Base-by-base conservation (phyloP, 2,329 filamentous ascomycete genomes). In the Aspergillus sp. region DNA sequence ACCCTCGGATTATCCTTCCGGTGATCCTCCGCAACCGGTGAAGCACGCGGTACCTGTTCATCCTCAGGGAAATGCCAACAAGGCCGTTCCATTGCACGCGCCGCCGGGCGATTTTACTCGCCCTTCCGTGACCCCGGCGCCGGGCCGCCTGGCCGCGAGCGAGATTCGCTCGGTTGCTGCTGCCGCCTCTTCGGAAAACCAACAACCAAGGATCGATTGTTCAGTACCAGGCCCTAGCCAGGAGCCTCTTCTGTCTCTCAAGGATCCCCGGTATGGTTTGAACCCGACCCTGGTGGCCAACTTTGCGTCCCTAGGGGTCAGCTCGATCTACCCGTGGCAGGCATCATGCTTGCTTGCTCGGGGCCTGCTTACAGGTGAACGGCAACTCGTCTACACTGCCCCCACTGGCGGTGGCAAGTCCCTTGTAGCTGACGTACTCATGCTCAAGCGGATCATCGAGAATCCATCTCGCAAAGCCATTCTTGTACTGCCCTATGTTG, bases 371-470 rank as follows among this genome's bases (percentile, higher is more conserved):
- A 55, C 63, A 4, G 81, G 81, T 11, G 65, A 74, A 31, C 74
- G 69, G 41, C 86, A 84, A 45, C 64, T 88, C 7, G 78, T 86
- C n/a, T 88, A 86, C 51, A 82, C 78, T 26, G 82, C 82, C 5
- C 82, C 82, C 0, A 86, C 82, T 0, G 82, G 82, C 4, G 82
- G 82, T 25, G 82, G 82, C 11, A 86, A 86, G 58, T 85, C 80
- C 5, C 67, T 86, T 8, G 80, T 86, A 29, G 81, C 81, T 4
- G 71, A 74, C 51, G 72, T 86, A 16, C 61, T 86, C 31, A 81
- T 86, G 74, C 61, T 86, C 33, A 85, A 80, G 51, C 71, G 72
- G 37, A 66, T 86, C 14, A 64, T 85, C n/a, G 68, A 74, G 26
- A 68, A 77, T 28, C 71, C 72, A 1, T 66, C 65, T 13, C 68